These are phyloP conservation scores for Plasmodium cynomolgi DNA, from an alignment of 169 alveolate species.

Conservation along the genomic window DNA sequence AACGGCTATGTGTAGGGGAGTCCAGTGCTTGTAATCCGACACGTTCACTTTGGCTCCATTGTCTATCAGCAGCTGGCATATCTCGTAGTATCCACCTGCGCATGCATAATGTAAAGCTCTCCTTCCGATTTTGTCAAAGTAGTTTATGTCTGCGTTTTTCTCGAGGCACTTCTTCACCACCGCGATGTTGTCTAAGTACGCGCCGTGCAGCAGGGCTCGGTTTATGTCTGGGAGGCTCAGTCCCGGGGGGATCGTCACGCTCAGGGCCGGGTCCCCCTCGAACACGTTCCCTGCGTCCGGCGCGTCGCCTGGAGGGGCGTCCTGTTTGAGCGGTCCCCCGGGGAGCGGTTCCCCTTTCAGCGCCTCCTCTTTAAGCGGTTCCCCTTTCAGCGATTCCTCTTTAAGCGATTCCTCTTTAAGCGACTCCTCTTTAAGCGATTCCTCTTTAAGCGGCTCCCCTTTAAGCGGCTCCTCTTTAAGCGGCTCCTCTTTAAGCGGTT, in stretches of 20 bases:
- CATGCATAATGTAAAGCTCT: conserved; percentile 90
- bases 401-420: neutral
- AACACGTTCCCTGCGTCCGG: conserved; percentile 12
- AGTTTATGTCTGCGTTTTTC: conserved; percentile 79
- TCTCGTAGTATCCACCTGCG: conserved; percentile 85
- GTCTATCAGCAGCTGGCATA: conserved; percentile 80
- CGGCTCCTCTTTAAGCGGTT: neutral
- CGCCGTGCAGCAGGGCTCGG: conserved; percentile 79
- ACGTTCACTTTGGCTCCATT: conserved; percentile 84
- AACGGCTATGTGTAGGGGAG: conserved; percentile 89
- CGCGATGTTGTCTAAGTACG: conserved; percentile 86
- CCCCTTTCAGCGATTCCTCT: neutral
- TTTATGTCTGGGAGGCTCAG: conserved; percentile 76
- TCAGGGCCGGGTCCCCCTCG: conserved; percentile 14
- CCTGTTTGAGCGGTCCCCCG: neutral
- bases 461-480: neutral
- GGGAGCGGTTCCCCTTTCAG: neutral
- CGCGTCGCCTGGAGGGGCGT: neutral
- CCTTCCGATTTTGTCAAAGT: conserved; percentile 89
- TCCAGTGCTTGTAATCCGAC: conserved; percentile 89
- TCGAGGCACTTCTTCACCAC: conserved; percentile 77
- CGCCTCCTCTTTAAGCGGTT: neutral
- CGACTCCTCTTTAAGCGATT: neutral
- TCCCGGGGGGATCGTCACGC: conserved; percentile 46
- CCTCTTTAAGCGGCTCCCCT: neutral